Conservation (phyloP, 495 filamentous ascomycete species). For the Aspergillus bridgeri region DNA sequence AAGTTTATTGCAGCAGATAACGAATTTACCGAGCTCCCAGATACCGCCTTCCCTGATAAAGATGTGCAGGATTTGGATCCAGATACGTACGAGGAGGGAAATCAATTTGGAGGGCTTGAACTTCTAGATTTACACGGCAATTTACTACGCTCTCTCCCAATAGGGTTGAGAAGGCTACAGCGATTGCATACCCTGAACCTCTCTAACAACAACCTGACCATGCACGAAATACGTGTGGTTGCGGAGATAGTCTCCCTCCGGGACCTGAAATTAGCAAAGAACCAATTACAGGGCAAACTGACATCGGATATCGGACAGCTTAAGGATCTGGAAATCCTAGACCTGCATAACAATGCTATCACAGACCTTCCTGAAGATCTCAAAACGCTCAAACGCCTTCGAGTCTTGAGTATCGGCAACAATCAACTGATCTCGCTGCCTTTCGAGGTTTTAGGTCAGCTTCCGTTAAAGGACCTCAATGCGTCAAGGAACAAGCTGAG, state of each 20-base stretch:
- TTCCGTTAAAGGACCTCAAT: conserved; percentile 71
- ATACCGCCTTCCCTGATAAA: conserved; percentile 72
- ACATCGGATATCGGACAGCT: conserved; percentile 55
- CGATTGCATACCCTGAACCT: conserved; percentile 78
- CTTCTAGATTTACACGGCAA: conserved; percentile 86
- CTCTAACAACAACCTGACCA: conserved; percentile 74
- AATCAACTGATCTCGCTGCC: conserved; percentile 71
- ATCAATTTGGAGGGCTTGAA: conserved; percentile 82
- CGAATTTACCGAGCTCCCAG: conserved; percentile 70
- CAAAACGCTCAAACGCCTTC: conserved; percentile 59
- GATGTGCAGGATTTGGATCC: conserved; percentile 52
- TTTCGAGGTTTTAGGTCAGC: conserved; percentile 57
- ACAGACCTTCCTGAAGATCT: conserved; percentile 70
- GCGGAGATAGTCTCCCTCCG: conserved; percentile 64
- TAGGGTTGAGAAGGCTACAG: conserved; percentile 69
- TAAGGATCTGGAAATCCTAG: conserved; percentile 68
- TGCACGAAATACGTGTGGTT: conserved; percentile 67
- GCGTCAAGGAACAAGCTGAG: conserved; percentile 76
- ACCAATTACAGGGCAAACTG: conserved; percentile 65
- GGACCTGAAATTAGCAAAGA: conserved; percentile 80
- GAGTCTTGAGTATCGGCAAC: conserved; percentile 70
- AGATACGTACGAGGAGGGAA: conserved; percentile 62
- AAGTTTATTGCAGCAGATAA: conserved; percentile 90
- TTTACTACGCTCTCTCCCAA: conserved; percentile 63
- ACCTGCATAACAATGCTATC: conserved; percentile 77